These are phyloP conservation scores for Gaeumannomyces tritici DNA, from an alignment of 2,329 filamentous ascomycete genomes.

Conservation along the genomic window DNA sequence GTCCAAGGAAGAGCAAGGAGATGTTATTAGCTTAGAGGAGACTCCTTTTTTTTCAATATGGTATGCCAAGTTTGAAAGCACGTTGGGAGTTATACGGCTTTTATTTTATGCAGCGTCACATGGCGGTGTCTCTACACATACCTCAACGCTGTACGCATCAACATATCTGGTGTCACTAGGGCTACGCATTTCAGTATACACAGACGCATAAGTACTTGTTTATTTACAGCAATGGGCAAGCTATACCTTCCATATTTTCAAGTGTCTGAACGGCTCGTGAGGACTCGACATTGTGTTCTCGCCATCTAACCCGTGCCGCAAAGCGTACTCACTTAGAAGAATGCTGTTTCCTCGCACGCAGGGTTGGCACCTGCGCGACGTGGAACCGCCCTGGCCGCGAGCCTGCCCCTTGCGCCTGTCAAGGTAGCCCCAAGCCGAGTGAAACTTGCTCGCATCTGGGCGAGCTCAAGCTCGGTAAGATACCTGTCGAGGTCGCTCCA, in stretches of 20 bases:
- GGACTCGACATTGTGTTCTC: background rate
- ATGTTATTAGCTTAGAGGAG: background rate
- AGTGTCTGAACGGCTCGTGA: background rate
- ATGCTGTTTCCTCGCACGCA: no score
- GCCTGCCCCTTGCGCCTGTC: background rate
- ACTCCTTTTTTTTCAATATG: background rate
- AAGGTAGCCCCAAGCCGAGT: background rate
- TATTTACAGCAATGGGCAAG: background rate
- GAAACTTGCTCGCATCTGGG: background rate
- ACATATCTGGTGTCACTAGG: background rate
- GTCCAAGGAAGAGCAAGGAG: conserved; percentile 17
- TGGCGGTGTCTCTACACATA: background rate
- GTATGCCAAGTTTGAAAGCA: no score
- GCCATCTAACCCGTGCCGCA: no score
- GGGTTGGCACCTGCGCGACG: no score
- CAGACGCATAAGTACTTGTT: background rate
- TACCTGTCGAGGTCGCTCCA: background rate
- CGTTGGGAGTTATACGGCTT: no score
- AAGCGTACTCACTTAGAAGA: no score
- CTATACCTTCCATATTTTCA: background rate
- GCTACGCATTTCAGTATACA: no score
- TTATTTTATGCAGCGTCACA: background rate
- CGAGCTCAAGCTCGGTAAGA: background rate
- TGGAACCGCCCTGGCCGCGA: no score
- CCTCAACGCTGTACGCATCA: background rate